Percentiles rank a stretch among this genome's conserved stretches.
phyloP scores from a whole-genome alignment of 257 asterid species.

The Nicotiana obtusifolia region DNA sequence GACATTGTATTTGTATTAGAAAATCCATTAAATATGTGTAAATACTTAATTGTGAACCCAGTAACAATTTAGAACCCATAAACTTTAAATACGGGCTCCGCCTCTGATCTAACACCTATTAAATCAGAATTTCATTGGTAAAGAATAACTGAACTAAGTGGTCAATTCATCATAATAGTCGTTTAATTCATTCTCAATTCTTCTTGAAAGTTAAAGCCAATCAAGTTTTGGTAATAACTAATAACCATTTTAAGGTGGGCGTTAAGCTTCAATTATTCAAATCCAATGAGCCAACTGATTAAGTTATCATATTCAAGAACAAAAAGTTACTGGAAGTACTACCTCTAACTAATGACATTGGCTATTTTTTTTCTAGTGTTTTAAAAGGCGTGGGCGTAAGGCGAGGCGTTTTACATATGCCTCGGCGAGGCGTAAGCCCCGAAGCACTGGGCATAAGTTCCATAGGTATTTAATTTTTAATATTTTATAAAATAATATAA shows the following conservation, averaged over 20 bases:
- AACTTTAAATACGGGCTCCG: too few relatives aligned
- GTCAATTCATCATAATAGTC: not conserved
- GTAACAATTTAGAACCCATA: too few relatives aligned
- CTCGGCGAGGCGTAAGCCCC: too few relatives aligned
- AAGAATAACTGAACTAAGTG: not conserved
- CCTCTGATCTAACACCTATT: not conserved
- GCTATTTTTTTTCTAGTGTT: slow-evolving; percentile 10
- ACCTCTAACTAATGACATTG: slow-evolving; percentile 18
- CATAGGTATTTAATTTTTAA: too few relatives aligned
- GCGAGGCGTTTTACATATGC: too few relatives aligned
- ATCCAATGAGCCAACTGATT: not conserved
- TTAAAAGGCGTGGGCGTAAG: too few relatives aligned
- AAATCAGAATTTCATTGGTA: not conserved
- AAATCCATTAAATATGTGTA: too few relatives aligned
- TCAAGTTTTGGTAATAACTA: not conserved
- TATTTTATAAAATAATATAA: too few relatives aligned
- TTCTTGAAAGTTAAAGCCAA: not conserved
- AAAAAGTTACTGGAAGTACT: slow-evolving; percentile 10
- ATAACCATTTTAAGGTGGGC: not conserved
- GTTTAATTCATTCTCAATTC: not conserved
- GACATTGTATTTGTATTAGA: too few relatives aligned
- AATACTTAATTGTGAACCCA: too few relatives aligned
- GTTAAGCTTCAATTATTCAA: slow-evolving; percentile 1
- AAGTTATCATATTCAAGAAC: slow-evolving; percentile 5
- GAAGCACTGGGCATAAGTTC: too few relatives aligned